Conservation (phyloP, 495 filamentous ascomycete species). For the Penicillium paxilli region DNA sequence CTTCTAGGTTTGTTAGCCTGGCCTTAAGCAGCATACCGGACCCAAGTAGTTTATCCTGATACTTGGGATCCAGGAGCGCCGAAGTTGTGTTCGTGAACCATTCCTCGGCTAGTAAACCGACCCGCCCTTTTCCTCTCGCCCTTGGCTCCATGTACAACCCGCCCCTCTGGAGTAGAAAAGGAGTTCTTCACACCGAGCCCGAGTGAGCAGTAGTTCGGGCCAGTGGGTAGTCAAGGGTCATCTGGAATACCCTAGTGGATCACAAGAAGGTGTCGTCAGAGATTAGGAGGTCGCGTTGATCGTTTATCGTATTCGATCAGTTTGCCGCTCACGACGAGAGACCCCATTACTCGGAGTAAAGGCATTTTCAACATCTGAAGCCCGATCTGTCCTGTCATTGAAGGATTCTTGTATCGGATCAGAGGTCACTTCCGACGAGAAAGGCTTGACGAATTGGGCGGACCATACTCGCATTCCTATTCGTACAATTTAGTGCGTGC, state of each 20-base stretch:
- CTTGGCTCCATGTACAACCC: slow-evolving; percentile 13
- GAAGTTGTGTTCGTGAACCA: slow-evolving; percentile 16
- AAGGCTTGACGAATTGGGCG: slow-evolving; percentile 20
- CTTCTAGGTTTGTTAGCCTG: slow-evolving; percentile 24
- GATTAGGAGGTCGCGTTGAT: slow-evolving; percentile 7
- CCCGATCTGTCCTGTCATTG: neutral
- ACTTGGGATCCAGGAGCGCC: slow-evolving; percentile 11
- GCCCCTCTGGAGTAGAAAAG: slow-evolving; percentile 2
- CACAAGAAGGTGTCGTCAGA: slow-evolving; percentile 9
- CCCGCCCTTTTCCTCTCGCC: slow-evolving; percentile 17
- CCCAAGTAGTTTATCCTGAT: slow-evolving; percentile 18
- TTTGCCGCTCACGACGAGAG: neutral
- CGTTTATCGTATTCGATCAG: slow-evolving; percentile 11
- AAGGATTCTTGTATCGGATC: neutral
- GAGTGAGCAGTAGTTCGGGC: slow-evolving; percentile 11
- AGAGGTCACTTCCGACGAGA: slow-evolving; percentile 4
- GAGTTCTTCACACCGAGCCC: neutral
- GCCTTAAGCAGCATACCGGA: slow-evolving; percentile 16
- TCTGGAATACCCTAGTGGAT: neutral
- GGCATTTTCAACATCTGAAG: neutral
- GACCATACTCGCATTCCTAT: slow-evolving; percentile 21
- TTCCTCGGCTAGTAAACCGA: slow-evolving; percentile 20
- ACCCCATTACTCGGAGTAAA: neutral
- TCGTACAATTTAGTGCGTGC: slow-evolving; percentile 34
- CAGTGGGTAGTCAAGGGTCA: slow-evolving; percentile 3